A percentile compares a stretch with the other conserved stretches of the same genome.
Evolutionary conservation across 2,329 filamentous ascomycete genomes (phyloP).

Genomic region (Trichoderma sp.): DNA sequence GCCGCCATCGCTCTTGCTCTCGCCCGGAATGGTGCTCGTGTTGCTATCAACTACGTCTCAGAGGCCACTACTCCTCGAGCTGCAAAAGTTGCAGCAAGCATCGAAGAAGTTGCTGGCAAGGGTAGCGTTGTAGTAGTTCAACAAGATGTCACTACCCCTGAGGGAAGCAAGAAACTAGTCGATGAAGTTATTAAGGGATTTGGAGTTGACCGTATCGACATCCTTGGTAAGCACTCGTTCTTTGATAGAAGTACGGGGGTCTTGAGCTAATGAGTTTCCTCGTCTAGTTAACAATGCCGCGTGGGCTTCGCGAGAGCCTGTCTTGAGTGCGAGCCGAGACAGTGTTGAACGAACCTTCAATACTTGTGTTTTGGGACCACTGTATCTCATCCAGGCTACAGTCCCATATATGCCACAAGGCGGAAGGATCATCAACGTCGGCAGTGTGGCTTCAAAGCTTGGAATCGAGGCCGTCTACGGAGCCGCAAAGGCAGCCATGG

Average conservation of each 20-base stretch:
- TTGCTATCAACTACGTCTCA: constrained; percentile 39
- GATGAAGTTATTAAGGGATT: background rate
- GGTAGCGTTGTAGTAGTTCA: background rate
- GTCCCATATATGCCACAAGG: background rate
- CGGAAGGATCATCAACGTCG: constrained; percentile 1
- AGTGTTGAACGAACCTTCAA: background rate
- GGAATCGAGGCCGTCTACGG: constrained; percentile 21
- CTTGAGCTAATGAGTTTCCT: background rate
- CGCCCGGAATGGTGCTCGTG: constrained; percentile 38
- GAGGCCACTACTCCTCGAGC: constrained; percentile 32
- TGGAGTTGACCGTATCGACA: constrained; percentile 4
- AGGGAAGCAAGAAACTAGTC: background rate
- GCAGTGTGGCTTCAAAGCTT: constrained; percentile 12
- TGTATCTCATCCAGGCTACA: constrained; percentile 10
- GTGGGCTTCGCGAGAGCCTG: background rate
- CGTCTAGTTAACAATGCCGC: constrained; percentile 7
- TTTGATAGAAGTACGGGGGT: too few species aligned
- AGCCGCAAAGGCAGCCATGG: constrained; percentile 33
- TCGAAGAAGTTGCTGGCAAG: constrained; percentile 1
- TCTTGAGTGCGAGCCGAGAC: background rate
- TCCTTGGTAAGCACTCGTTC: background rate
- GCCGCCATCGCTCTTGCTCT: constrained; percentile 38
- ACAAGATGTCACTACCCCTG: background rate
- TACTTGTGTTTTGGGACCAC: background rate
- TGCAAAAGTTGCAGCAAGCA: background rate